These are phyloP conservation scores for Malbranchea cinnamomea DNA, from an alignment of 2,329 filamentous ascomycete genomes.

Conservation along the genomic window DNA sequence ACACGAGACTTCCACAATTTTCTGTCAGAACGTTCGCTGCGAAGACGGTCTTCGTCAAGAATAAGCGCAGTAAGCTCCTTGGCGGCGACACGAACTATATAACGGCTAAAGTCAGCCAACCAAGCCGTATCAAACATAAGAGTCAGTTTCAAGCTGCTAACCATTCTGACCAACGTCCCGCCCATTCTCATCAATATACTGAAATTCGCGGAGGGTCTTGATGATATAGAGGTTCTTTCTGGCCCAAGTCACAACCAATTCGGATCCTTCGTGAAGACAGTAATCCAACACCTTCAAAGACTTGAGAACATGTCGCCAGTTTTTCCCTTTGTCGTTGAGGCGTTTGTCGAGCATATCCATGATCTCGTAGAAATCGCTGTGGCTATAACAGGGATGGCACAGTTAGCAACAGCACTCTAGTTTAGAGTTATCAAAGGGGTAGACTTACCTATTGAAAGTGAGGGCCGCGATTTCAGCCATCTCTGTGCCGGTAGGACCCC, in stretches of 20 bases:
- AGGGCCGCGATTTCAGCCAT: constrained; percentile 98
- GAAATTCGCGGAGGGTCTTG: constrained; percentile 93
- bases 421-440: not conserved
- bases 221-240: constrained; percentile 98
- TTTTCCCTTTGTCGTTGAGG: constrained; percentile 97
- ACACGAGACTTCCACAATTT: constrained; percentile 96
- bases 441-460: constrained; percentile 84
- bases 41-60: constrained; percentile 81
- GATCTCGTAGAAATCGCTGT: constrained; percentile 96
- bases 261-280: constrained; percentile 91
- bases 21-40: constrained; percentile 76
- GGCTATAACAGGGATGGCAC: constrained; percentile 37
- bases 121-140: not conserved
- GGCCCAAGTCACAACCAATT: constrained; percentile 93
- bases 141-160: constrained; percentile 31
- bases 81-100: constrained; percentile 75
- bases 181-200: constrained; percentile 90
- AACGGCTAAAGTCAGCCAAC: constrained; percentile 3
- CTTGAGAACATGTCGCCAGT: constrained; percentile 96
- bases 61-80: constrained; percentile 90
- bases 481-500: constrained; percentile 93
- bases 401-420: constrained; percentile 2
- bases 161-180: constrained; percentile 93
- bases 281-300: constrained; percentile 96
- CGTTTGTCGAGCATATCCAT: constrained; percentile 99